A percentile compares a stretch with the other conserved stretches of the same genome.
phyloP scores from a whole-genome alignment of 371 early-diverging fungal genomes.

The Saksenaea vasiformis region DNA sequence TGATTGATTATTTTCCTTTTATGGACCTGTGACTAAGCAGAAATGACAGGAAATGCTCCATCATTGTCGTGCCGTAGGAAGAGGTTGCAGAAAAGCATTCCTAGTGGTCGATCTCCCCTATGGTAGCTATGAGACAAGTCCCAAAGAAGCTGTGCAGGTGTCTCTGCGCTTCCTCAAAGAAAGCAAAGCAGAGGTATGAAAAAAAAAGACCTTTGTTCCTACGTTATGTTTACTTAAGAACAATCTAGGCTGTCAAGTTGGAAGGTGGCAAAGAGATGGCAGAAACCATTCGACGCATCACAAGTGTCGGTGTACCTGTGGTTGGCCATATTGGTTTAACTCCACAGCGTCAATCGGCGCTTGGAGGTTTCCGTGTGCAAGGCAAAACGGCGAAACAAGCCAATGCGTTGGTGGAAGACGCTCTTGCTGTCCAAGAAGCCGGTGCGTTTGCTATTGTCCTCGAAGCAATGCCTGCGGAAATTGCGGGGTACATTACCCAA shows the following conservation, averaged over 20 bases:
- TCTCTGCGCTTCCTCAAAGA: slow-evolving; percentile 86
- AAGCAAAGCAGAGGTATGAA: slow-evolving; percentile 77
- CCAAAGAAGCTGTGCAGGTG: slow-evolving; percentile 73
- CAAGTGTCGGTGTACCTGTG: slow-evolving; percentile 87
- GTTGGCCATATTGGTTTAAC: slow-evolving; percentile 94
- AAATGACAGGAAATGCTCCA: slow-evolving; percentile 91
- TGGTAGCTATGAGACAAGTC: slow-evolving; percentile 84
- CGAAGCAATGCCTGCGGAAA: slow-evolving; percentile 91
- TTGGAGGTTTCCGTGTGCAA: slow-evolving; percentile 93
- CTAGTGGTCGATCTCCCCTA: slow-evolving; percentile 90
- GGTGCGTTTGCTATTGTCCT: slow-evolving; percentile 92
- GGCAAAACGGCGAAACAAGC: slow-evolving; percentile 86
- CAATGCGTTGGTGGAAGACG: slow-evolving; percentile 76
- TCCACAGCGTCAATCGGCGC: slow-evolving; percentile 84
- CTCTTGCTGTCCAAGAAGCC: slow-evolving; percentile 86
- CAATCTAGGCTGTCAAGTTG: slow-evolving; percentile 81
- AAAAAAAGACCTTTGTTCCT: too few species aligned
- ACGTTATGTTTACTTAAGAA: too few species aligned
- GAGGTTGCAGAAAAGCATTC: slow-evolving; percentile 78
- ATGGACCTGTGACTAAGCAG: not conserved
- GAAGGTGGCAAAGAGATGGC: slow-evolving; percentile 92
- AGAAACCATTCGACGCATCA: slow-evolving; percentile 72
- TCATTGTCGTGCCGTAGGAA: slow-evolving; percentile 87
- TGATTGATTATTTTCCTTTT: not conserved
- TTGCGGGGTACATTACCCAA: slow-evolving; percentile 83